Conservation (phyloP, 768 basidiomycete species). For the Tephrocybe sp. region DNA sequence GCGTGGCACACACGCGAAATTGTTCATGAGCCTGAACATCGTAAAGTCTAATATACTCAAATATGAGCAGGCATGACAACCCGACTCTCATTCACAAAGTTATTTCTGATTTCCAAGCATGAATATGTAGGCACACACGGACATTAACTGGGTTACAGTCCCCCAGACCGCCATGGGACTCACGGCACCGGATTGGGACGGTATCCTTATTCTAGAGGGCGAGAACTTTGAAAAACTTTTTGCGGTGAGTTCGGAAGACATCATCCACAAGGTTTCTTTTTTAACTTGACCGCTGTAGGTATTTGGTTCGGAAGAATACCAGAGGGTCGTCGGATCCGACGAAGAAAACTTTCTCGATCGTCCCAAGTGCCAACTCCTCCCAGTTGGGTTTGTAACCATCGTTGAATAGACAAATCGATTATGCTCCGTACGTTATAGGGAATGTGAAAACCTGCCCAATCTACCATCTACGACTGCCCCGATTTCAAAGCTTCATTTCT, state of each 20-base stretch:
- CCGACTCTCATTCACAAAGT: background rate
- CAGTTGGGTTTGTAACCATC: slow-evolving; percentile 7
- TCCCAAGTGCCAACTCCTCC: slow-evolving; percentile 10
- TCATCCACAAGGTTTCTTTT: background rate
- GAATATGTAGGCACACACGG: slow-evolving; percentile 21
- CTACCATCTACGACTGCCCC: too few relatives aligned
- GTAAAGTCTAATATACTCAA: slow-evolving; percentile 33
- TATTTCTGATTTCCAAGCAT: background rate
- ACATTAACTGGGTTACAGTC: slow-evolving; percentile 3
- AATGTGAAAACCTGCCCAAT: too few relatives aligned
- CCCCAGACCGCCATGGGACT: slow-evolving; percentile 17
- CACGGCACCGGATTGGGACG: slow-evolving; percentile 23
- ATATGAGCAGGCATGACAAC: slow-evolving; percentile 28
- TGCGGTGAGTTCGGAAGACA: slow-evolving; percentile 16
- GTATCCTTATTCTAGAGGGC: slow-evolving; percentile 30
- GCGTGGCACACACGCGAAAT: slow-evolving; percentile 24
- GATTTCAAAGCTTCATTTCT: too few relatives aligned
- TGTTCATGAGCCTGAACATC: slow-evolving; percentile 29
- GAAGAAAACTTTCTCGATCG: slow-evolving; percentile 23
- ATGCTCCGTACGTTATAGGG: too few relatives aligned
- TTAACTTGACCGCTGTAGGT: slow-evolving; percentile 4
- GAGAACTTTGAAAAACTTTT: slow-evolving; percentile 31
- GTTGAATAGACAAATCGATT: too few relatives aligned
- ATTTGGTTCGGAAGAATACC: slow-evolving; percentile 13
- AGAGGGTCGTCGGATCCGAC: slow-evolving; percentile 1